Conservation (phyloP, 179 eudicot species). For the Beta lomatogona region DNA sequence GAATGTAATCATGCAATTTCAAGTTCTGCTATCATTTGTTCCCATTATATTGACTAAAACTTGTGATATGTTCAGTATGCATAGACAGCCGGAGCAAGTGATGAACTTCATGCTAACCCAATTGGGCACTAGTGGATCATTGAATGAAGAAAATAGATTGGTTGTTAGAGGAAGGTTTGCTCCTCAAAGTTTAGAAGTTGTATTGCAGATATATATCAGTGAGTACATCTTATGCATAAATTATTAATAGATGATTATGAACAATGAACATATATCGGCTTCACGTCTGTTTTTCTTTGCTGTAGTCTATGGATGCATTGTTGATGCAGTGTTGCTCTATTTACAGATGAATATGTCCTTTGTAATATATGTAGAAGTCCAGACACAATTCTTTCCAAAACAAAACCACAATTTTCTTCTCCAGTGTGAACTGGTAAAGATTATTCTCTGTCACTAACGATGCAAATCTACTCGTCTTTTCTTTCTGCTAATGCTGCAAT, state of each 20-base stretch:
- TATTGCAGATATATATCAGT: slow-evolving; percentile 44
- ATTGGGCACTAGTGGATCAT: slow-evolving; percentile 47
- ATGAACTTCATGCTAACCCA: slow-evolving; percentile 45
- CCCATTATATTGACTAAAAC: not conserved
- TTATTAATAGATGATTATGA: not conserved
- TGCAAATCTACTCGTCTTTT: not conserved
- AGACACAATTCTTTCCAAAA: slow-evolving; percentile 41
- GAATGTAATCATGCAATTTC: not conserved
- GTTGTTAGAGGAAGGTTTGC: slow-evolving; percentile 43
- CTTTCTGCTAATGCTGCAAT: not conserved
- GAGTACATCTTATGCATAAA: slow-evolving; percentile 22
- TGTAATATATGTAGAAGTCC: slow-evolving; percentile 47
- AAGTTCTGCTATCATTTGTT: not conserved
- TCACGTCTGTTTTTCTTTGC: not conserved
- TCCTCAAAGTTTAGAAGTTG: slow-evolving; percentile 40
- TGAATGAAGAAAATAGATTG: slow-evolving; percentile 46
- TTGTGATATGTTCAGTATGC: slow-evolving; percentile 37
- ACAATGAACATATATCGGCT: not conserved
- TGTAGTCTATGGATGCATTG: not conserved
- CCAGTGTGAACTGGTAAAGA: not conserved
- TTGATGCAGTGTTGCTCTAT: not conserved
- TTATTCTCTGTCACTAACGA: not conserved
- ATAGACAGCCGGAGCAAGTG: slow-evolving; percentile 49
- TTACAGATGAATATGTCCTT: slow-evolving; percentile 48
- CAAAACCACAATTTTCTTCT: slow-evolving; percentile 18